A percentile compares a stretch with the other conserved stretches of the same genome.
These are phyloP conservation scores for Cyberlindnera maritima DNA, from an alignment of 805 yeast genomes.

Conservation along the genomic window DNA sequence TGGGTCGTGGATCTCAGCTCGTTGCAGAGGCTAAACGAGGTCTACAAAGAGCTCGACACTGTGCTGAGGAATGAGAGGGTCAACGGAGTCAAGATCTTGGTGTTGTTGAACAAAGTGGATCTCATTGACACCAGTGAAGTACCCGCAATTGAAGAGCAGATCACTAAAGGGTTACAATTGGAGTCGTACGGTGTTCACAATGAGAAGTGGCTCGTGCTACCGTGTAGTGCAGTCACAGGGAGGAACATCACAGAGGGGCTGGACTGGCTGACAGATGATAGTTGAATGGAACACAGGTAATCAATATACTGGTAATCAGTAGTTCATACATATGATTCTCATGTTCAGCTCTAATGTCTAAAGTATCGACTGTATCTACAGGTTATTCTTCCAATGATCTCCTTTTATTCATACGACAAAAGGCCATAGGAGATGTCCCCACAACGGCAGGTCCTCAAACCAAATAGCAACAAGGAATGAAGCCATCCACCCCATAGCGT, in stretches of 20 bases:
- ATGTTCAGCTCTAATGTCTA: too few species aligned
- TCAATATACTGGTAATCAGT: too few species aligned
- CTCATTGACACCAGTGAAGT: constrained; percentile 34
- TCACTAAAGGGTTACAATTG: constrained; percentile 13
- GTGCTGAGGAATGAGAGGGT: constrained; percentile 58
- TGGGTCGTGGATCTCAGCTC: constrained; percentile 83
- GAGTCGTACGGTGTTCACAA: constrained; percentile 11
- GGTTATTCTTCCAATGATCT: not conserved
- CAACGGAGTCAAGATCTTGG: constrained; percentile 63
- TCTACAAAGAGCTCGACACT: constrained; percentile 58
- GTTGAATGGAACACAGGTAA: not conserved
- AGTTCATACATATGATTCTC: too few species aligned
- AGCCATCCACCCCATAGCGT: constrained; percentile 8
- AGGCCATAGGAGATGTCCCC: constrained; percentile 1
- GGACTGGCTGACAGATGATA: constrained; percentile 7
- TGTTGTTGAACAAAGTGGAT: constrained; percentile 77
- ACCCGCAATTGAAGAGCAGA: constrained; percentile 12
- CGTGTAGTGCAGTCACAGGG: constrained; percentile 16
- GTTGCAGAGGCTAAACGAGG: constrained; percentile 60
- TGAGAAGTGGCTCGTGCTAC: constrained; percentile 16
- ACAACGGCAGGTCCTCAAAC: constrained; percentile 6
- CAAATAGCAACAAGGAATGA: not conserved
- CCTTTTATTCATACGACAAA: not conserved
- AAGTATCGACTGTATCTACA: too few species aligned
- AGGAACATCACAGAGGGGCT: constrained; percentile 7